Base-by-base conservation (phyloP, 257 asterid genomes). In the Fraxinus excelsior region DNA sequence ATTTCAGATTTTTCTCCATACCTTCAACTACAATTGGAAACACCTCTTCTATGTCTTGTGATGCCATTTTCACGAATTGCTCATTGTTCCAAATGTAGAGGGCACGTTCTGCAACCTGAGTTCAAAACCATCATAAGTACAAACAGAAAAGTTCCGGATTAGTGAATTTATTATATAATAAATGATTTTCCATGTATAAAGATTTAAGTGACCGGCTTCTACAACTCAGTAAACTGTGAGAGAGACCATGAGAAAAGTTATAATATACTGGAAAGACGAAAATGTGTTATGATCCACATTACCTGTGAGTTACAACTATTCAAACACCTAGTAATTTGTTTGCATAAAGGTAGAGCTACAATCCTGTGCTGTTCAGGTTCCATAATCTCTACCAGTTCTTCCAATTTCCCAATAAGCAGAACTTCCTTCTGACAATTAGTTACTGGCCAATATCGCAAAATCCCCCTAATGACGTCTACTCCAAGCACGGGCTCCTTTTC, bases 301-400 rank as follows among this genome's bases (percentile, higher is more conserved):
- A 93, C 97, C 97, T 90, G 96, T 34, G 97, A 93, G 80, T 90
- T 90, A 80, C 92, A 86, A 74, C 97, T 93, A 81, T 80, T 91
- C 73, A 88, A 70, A 71, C 92, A 93, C 89, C 83, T 91, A 0
- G 92, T 85, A 40, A 93, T 91, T 62, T 80, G 90, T 70, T 71
- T 82, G 73, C 94, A 90, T 78, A 93, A 78, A 58, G 96, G 96
- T 80, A 87, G 76, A 58, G 96, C 97, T 21, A 88, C 40, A 16
- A 80, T 67, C 76, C 71, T 84, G 72, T 88, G 84, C 74, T 83
- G 80, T 35, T 83, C 77, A 37, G 82, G 85, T 51, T 82, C 87
- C 74, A 91, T 84, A 60, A 56, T 87, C 44, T 85, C 91, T 2
- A 90, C 90, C 69, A 93, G 40, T 77, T 90, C 98, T 74, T 91